Base-by-base conservation (phyloP, 768 basidiomycete genomes). In the Cubamyces sp. region DNA sequence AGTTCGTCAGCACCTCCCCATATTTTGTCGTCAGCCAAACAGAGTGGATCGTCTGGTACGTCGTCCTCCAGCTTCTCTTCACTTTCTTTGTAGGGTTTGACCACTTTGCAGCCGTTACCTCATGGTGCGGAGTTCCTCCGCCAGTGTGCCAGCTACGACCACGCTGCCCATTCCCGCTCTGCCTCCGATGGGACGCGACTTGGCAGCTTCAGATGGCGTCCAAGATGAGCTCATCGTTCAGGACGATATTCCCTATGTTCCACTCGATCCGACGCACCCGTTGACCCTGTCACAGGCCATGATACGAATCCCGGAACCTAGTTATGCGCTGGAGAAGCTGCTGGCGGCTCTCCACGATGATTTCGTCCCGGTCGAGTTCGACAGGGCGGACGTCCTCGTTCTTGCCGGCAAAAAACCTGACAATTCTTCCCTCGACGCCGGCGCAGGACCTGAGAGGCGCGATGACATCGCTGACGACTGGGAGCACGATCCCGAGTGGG, bases 41-140 rank as follows among this genome's bases (percentile, higher is more conserved):
- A 1, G 79, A 85, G 43, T 90, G 88, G 88, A 87, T 90, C 54
- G 78, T 88, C 70, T 87, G 87, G 87, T 85, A 65, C 46, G 83
- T 68, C 25, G 40, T 34, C 12, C 5, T 16, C 14, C 12, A 6
- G 18, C 9, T 23, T 39, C 7, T 6, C 18, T n/a, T 34, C 16
- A 15, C n/a, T n/a, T n/a, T n/a, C n/a, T n/a, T n/a, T 46, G 0
- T 11, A 15, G 28, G 25, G 19, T 11, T 8, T 30, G 34, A 37
- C 37, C 21, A 16, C 5, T 45, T 41, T 16, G 2, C 48, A 87
- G 85, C 65, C 87, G 87, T 8, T 90, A 88, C 72, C 77, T 90
- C 1, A 75, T 90, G 45, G 82, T 90, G 34, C 79, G 76, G 12
- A 51, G 72, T 12, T 25, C 46, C 7, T 19, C 45, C 12, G 76